Conservation (phyloP, 805 yeast genomes). For the Metschnikowia peoriensis region DNA sequence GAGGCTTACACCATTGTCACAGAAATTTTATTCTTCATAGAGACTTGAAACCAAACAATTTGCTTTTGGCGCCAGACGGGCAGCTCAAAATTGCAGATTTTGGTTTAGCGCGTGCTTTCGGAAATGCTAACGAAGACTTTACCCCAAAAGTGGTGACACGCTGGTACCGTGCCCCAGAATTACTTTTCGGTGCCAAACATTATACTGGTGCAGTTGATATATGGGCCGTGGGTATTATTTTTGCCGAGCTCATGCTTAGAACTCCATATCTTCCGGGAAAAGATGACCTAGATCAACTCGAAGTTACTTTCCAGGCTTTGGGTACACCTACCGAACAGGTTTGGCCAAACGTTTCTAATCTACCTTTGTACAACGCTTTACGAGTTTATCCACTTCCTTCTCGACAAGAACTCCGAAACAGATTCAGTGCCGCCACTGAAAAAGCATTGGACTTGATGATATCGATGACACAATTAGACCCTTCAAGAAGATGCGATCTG, state of each 20-base stretch:
- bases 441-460: conserved; percentile 73
- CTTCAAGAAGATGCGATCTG: conserved; percentile 67
- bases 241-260: conserved; percentile 93
- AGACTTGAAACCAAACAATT: conserved; percentile 89
- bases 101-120: conserved; percentile 86
- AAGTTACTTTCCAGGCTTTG: conserved; percentile 89
- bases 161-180: conserved; percentile 89
- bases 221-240: conserved; percentile 57
- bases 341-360: conserved; percentile 86
- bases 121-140: conserved; percentile 67
- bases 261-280: conserved; percentile 94
- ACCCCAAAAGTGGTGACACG: conserved; percentile 95
- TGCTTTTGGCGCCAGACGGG: conserved; percentile 84
- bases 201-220: conserved; percentile 45
- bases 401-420: conserved; percentile 69
- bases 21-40: conserved; percentile 87
- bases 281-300: conserved; percentile 85
- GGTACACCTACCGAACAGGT: conserved; percentile 92
- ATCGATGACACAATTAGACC: conserved; percentile 73
- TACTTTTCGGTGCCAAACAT: conserved; percentile 44
- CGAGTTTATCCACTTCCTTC: conserved; percentile 82
- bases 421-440: conserved; percentile 91
- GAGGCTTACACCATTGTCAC: conserved; percentile 96
- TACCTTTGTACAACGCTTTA: conserved; percentile 74
- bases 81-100: conserved; percentile 94